Evolutionary conservation across 768 basidiomycete genomes (phyloP), one percentile per base, ranked within the genome.

Genomic region (Rhodotorula toruloides): DNA sequence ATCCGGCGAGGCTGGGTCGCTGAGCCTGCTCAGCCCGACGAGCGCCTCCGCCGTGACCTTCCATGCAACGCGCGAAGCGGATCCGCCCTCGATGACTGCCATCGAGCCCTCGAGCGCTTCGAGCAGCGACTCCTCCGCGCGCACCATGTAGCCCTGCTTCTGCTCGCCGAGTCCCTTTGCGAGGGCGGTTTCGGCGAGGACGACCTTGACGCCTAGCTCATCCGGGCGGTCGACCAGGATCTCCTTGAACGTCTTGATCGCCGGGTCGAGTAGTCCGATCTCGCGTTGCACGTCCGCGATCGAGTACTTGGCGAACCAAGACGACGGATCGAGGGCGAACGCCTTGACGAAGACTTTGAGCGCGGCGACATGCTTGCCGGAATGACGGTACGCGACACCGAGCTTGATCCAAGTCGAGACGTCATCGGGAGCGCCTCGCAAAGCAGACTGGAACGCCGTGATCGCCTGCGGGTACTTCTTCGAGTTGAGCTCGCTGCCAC

Each of bases 371-470:
- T 91, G 88, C 40, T 91, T 84, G 54, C 96, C 94, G 17, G 90
- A 87, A 74, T 84, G 87, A 71, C 84, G 85, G 72, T 99, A 98
- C 0, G 91, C 89, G 77, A 96, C 91, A 3, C 93, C 93, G 5
- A 99, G 82, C 43, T 89, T 84, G 21, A 91, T 81, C 96, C 94
- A 98, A n/a, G 87, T 83, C 22, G 85, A 76, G 19, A 84, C 82
- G 77, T 98, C 91, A 4, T 86, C 83, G 3, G 85, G 82, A 2
- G 63, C 58, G 21, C 73, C 74, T 0, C 74, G 65, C 8, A 73
- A 64, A 2, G 73, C 73, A 10, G 68, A 31, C 43, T 75, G 74
- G 52, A 75, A 64, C 11, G 74, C 73, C 39, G 59, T 42, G 55
- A 73, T 71, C 3, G 74, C 74, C 43, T 68, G 58, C 19, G 59